A percentile compares a stretch with the other conserved stretches of the same genome.
phyloP scores from a whole-genome alignment of 257 asterid genomes.

The Fraxinus americana region DNA sequence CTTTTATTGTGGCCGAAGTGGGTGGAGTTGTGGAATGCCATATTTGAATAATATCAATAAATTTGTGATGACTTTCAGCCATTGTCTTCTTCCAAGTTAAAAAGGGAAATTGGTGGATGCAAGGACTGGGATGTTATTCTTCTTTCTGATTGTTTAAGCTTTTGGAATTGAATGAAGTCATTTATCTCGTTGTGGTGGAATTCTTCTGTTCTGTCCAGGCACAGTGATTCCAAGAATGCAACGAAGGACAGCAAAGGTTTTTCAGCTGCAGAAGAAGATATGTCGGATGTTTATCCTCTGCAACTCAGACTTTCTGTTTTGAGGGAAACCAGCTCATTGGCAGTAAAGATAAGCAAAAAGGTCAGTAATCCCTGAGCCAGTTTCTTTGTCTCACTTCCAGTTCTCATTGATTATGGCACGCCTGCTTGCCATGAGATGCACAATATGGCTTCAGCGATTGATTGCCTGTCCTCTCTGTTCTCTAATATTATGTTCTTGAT shows the following conservation, averaged over 20 bases:
- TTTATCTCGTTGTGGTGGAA: background rate
- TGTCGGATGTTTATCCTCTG: constrained; percentile 89
- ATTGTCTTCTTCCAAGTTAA: constrained; percentile 4
- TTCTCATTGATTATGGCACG: constrained; percentile 16
- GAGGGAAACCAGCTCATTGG: constrained; percentile 60
- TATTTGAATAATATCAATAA: constrained; percentile 15
- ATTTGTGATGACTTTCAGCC: constrained; percentile 12
- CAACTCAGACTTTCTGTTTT: constrained; percentile 79
- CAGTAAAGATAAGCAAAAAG: constrained; percentile 90
- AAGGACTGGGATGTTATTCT: constrained; percentile 2
- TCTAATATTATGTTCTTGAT: background rate
- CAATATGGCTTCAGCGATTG: background rate
- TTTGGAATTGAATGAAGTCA: constrained; percentile 19
- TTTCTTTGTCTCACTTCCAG: constrained; percentile 18
- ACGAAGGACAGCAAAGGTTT: constrained; percentile 57
- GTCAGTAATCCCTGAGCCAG: constrained; percentile 40
- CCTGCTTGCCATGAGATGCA: constrained; percentile 14
- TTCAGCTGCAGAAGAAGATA: constrained; percentile 77
- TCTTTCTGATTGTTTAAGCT: constrained; percentile 3
- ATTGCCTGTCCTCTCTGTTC: constrained; percentile 10
- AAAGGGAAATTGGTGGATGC: constrained; percentile 19
- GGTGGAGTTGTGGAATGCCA: background rate
- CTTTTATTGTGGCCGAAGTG: background rate
- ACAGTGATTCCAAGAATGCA: constrained; percentile 67
- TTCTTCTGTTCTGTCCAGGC: constrained; percentile 53